A percentile compares a stretch with the other conserved stretches of the same genome.
Evolutionary conservation across 2,329 filamentous ascomycete genomes (phyloP).

Genomic region (Sphaerulina vaccinii): DNA sequence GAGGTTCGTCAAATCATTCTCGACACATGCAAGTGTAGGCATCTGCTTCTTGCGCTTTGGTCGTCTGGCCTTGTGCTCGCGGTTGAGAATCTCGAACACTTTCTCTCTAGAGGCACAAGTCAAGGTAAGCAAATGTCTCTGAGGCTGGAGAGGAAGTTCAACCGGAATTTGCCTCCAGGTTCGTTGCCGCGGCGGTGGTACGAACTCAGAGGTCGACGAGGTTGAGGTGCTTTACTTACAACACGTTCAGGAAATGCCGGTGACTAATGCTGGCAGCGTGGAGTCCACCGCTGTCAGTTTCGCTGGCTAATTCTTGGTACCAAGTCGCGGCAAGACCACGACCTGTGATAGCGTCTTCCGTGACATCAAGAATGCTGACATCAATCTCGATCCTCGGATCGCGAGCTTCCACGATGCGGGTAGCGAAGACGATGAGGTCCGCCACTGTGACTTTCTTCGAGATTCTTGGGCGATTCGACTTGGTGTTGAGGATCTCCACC

Average conservation of each 20-base stretch:
- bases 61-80: constrained; percentile 4
- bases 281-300: neutral
- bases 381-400: constrained; percentile 12
- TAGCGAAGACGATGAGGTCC: constrained; percentile 1
- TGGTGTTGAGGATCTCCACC: neutral
- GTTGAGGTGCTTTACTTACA: too few species aligned
- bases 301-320: neutral
- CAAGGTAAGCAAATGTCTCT: too few species aligned
- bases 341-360: constrained; percentile 8
- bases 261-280: constrained; percentile 2
- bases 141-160: too few species aligned
- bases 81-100: constrained; percentile 8
- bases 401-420: neutral
- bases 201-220: too few species aligned
- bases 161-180: too few species aligned
- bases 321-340: neutral
- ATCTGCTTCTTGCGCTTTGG: constrained; percentile 16
- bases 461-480: neutral
- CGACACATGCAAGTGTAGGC: neutral
- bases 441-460: neutral
- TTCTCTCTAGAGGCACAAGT: too few species aligned
- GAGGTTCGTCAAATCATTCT: constrained; percentile 9
- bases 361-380: constrained; percentile 6
- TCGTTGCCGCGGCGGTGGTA: too few species aligned
- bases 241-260: neutral